Conservation (phyloP, 2,329 filamentous ascomycete species). For the Apiospora saccharicola region DNA sequence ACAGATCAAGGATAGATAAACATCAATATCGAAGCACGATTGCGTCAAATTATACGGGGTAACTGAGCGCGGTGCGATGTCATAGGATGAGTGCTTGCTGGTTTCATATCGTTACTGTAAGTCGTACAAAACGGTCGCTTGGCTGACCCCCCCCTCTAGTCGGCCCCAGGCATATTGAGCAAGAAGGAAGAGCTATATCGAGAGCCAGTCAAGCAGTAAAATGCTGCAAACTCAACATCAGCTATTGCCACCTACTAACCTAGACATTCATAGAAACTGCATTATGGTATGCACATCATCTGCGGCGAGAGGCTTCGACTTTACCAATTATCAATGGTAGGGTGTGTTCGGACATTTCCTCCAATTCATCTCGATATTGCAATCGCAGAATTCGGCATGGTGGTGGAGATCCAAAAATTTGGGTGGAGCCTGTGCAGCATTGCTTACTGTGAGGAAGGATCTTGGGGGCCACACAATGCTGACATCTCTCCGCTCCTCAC, state of each 20-base stretch:
- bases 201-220: not conserved
- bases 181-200: not conserved
- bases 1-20: not conserved
- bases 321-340: not conserved
- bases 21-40: not conserved
- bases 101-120: not conserved
- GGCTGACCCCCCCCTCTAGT: not conserved
- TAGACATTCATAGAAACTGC: not conserved
- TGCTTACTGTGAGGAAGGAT: conserved; percentile 13
- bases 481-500: conserved; percentile 16
- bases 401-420: not conserved
- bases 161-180: not conserved
- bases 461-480: conserved; percentile 1
- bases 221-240: not conserved
- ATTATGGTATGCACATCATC: not conserved
- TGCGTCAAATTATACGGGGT: not conserved
- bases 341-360: not conserved
- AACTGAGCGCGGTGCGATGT: not conserved
- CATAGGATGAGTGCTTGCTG: not conserved
- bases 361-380: not conserved
- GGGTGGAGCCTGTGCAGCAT: not conserved
- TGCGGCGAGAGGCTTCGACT: not conserved
- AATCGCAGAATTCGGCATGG: not conserved
- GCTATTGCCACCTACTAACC: not conserved
- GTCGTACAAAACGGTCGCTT: not conserved